These are phyloP conservation scores for Aspergillus brunneoviolaceus DNA, from an alignment of 2,329 filamentous ascomycete species.

Conservation along the genomic window DNA sequence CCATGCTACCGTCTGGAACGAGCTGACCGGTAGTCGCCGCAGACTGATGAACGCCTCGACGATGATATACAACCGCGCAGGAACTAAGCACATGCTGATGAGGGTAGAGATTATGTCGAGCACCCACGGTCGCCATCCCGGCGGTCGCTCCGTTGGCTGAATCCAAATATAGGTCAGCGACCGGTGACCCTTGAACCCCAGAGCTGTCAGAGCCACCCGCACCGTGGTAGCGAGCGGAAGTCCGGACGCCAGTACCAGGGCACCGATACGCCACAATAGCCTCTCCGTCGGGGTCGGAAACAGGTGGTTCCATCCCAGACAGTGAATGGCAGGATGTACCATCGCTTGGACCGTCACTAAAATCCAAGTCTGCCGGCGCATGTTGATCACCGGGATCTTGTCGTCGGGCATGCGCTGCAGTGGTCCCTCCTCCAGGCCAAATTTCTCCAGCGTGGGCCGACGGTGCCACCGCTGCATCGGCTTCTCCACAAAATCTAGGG, in stretches of 20 bases:
- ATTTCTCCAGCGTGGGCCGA: not conserved
- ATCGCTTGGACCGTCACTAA: slow-evolving; percentile 1
- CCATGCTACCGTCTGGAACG: slow-evolving; percentile 17
- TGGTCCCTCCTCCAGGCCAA: not conserved
- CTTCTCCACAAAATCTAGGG: slow-evolving; percentile 1
- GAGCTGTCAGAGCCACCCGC: not conserved
- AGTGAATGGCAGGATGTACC: slow-evolving; percentile 3
- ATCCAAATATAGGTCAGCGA: slow-evolving; percentile 3
- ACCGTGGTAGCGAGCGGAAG: slow-evolving; percentile 1
- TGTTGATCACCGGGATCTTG: not conserved
- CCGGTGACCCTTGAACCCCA: not conserved
- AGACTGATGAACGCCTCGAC: slow-evolving; percentile 5
- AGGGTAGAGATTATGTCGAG: not conserved
- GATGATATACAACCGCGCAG: slow-evolving; percentile 1
- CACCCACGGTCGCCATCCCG: slow-evolving; percentile 1
- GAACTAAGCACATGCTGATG: not conserved
- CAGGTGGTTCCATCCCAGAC: slow-evolving; percentile 6
- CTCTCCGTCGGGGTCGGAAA: slow-evolving; percentile 2
- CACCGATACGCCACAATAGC: not conserved
- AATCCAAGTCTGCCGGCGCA: not conserved
- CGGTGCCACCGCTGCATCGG: slow-evolving; percentile 1
- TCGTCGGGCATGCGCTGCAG: slow-evolving; percentile 1
- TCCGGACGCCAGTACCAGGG: not conserved
- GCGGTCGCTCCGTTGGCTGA: not conserved
- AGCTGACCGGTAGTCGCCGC: slow-evolving; percentile 10